Evolutionary conservation across 2,329 filamentous ascomycete species (phyloP).

Genomic region (Trichoderma lentiforme): DNA sequence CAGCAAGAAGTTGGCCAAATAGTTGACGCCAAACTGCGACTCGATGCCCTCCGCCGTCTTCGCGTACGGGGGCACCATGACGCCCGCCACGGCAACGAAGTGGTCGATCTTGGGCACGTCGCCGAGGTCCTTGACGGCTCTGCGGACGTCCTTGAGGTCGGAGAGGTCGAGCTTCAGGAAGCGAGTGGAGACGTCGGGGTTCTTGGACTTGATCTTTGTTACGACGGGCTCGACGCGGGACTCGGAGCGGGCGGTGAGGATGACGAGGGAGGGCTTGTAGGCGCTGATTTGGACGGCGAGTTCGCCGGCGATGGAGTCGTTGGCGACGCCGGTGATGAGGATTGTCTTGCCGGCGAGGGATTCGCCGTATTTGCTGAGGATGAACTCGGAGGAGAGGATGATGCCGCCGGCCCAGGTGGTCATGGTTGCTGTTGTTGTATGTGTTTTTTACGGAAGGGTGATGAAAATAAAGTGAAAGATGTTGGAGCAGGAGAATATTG

Average conservation of each 20-base stretch:
- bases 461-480: not conserved
- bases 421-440: not conserved
- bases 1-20: slow-evolving; percentile 51
- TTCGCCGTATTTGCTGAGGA: not conserved
- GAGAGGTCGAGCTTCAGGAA: slow-evolving; percentile 14
- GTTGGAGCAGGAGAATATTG: not conserved
- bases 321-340: slow-evolving; percentile 17
- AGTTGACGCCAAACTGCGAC: slow-evolving; percentile 50
- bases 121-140: not conserved
- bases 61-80: slow-evolving; percentile 14
- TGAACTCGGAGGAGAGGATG: slow-evolving; percentile 2
- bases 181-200: not conserved
- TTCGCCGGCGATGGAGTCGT: slow-evolving; percentile 18
- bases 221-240: slow-evolving; percentile 10
- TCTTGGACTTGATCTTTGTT: not conserved
- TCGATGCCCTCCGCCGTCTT: slow-evolving; percentile 24
- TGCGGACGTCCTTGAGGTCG: not conserved
- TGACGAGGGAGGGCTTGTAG: slow-evolving; percentile 14
- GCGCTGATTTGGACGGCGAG: slow-evolving; percentile 19
- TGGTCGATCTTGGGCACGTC: slow-evolving; percentile 16
- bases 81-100: slow-evolving; percentile 16
- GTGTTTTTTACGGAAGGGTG: not conserved
- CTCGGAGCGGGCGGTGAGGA: slow-evolving; percentile 6
- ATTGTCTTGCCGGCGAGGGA: slow-evolving; percentile 4
- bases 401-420: not conserved